These are phyloP conservation scores for Aspergillus quadricinctus DNA, from an alignment of 2,329 filamentous ascomycete genomes.

Conservation along the genomic window DNA sequence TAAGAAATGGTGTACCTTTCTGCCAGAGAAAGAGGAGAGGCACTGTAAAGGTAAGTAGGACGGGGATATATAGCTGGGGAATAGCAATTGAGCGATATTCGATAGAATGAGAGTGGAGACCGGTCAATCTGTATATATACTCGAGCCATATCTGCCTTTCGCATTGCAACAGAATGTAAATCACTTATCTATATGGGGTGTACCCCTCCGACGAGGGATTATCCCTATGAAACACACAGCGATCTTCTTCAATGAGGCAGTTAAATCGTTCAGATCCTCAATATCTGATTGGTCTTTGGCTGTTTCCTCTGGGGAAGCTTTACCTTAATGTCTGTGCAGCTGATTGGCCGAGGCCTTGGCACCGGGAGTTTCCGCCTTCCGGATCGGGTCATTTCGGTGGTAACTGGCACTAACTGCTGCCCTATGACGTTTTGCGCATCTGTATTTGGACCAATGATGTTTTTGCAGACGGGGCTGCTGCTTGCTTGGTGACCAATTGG, in stretches of 20 bases:
- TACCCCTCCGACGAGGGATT: background rate
- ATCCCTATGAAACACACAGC: background rate
- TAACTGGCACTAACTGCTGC: conserved; percentile 21
- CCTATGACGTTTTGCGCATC: conserved; percentile 20
- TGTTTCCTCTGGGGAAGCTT: conserved; percentile 5
- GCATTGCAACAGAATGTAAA: background rate
- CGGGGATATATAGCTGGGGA: conserved; percentile 12
- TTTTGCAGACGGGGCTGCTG: background rate
- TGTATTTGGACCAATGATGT: background rate
- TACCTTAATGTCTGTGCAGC: background rate
- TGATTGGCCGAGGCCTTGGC: conserved; percentile 7
- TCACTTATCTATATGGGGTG: background rate
- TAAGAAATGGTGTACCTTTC: too few species aligned
- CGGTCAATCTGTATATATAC: background rate
- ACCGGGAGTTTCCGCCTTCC: too few species aligned
- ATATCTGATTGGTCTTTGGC: background rate
- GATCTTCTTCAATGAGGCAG: background rate
- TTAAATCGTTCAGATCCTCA: background rate
- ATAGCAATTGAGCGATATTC: background rate
- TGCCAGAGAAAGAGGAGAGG: too few species aligned
- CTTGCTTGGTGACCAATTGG: background rate
- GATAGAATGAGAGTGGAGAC: background rate
- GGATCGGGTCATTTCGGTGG: too few species aligned
- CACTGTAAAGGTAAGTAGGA: too few species aligned
- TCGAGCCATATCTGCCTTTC: background rate